A percentile compares a stretch with the other conserved stretches of the same genome.
Evolutionary conservation across 805 yeast species (phyloP).

Genomic region (Hanseniaspora singularis): DNA sequence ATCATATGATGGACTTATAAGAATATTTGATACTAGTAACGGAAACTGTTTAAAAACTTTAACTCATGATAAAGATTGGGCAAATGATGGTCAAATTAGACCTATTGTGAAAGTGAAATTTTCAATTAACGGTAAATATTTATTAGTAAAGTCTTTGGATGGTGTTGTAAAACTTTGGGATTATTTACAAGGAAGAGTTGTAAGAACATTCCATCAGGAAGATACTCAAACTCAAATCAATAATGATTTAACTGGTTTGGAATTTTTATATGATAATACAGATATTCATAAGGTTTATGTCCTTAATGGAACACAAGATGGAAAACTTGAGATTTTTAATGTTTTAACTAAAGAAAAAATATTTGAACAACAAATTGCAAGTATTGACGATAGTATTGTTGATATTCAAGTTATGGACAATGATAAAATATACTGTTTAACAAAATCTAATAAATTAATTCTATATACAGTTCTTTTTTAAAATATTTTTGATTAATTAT

Average conservation of each 20-base stretch:
- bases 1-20: constrained; percentile 78
- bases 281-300: neutral
- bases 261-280: constrained; percentile 1
- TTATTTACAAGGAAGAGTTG: constrained; percentile 65
- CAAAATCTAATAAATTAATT: neutral
- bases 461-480: constrained; percentile 10
- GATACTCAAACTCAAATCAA: constrained; percentile 2
- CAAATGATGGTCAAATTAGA: constrained; percentile 39
- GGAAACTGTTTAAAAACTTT: constrained; percentile 89
- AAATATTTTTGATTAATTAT: too few relatives aligned
- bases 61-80: constrained; percentile 64
- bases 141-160: constrained; percentile 69
- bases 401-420: constrained; percentile 7
- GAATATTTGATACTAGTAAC: constrained; percentile 75
- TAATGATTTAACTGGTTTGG: constrained; percentile 9
- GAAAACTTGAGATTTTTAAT: constrained; percentile 12
- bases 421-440: constrained; percentile 11
- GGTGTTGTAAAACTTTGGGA: constrained; percentile 77
- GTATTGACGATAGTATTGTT: neutral
- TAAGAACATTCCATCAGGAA: constrained; percentile 45
- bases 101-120: constrained; percentile 67
- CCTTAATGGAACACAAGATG: constrained; percentile 11
- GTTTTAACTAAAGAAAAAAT: constrained; percentile 3
- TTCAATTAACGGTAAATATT: constrained; percentile 69
- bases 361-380: neutral